A percentile compares a stretch with the other conserved stretches of the same genome.
Evolutionary conservation across 2,329 filamentous ascomycete genomes (phyloP).

Genomic region (Pseudogymnoascus sp.): DNA sequence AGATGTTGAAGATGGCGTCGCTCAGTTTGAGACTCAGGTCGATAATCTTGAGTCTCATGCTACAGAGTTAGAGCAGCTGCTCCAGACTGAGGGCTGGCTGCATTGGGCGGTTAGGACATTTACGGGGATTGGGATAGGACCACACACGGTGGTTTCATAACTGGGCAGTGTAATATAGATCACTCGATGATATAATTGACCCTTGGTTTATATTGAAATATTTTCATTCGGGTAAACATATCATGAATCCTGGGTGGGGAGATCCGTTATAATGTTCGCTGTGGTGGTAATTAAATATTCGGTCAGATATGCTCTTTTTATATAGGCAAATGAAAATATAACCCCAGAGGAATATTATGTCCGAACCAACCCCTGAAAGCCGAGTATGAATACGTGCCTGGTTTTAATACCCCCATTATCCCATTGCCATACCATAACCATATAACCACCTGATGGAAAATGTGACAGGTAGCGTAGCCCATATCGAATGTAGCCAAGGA

Average conservation of each 20-base stretch:
- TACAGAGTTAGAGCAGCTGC: constrained; percentile 46
- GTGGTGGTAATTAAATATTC: neutral
- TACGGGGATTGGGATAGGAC: constrained; percentile 27
- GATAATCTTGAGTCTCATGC: constrained; percentile 59
- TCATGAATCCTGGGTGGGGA: neutral
- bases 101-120: constrained; percentile 27
- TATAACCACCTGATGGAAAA: neutral
- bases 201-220: neutral
- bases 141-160: constrained; percentile 10
- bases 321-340: neutral
- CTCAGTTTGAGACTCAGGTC: constrained; percentile 72
- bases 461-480: neutral
- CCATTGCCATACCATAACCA: neutral
- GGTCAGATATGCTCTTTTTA: rapidly evolving
- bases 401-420: neutral
- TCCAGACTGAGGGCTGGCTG: constrained; percentile 26
- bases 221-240: neutral
- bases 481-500: neutral
- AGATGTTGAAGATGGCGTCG: constrained; percentile 78
- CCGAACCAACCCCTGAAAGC: neutral
- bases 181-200: neutral
- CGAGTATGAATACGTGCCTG: neutral
- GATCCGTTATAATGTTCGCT: neutral
- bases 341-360: neutral
- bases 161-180: neutral